These are phyloP conservation scores for Colletotrichum liriopes DNA, from an alignment of 2,329 filamentous ascomycete genomes.

Conservation along the genomic window DNA sequence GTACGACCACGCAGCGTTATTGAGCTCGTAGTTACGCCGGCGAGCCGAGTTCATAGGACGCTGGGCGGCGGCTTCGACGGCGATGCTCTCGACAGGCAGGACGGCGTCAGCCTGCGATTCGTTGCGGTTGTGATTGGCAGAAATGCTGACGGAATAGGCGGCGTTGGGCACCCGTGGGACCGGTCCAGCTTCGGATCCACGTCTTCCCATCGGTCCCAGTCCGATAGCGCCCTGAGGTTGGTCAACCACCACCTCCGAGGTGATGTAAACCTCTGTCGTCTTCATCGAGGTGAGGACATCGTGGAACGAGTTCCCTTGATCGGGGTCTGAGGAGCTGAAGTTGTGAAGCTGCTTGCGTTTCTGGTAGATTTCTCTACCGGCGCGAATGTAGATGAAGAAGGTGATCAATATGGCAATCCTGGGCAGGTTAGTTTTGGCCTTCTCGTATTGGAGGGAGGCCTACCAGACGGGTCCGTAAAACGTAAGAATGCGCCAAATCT, in stretches of 20 bases:
- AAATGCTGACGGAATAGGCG: constrained; percentile 63
- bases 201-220: constrained; percentile 52
- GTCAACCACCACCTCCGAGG: constrained; percentile 62
- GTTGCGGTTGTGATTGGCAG: constrained; percentile 50
- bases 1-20: constrained; percentile 78
- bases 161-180: constrained; percentile 25
- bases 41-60: constrained; percentile 50
- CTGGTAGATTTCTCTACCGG: constrained; percentile 77
- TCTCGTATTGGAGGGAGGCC: constrained; percentile 44
- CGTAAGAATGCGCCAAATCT: constrained; percentile 79
- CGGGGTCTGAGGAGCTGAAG: constrained; percentile 65
- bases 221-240: constrained; percentile 50
- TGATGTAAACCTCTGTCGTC: constrained; percentile 77
- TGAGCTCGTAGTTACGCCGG: constrained; percentile 66
- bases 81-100: constrained; percentile 49
- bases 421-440: constrained; percentile 39
- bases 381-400: constrained; percentile 76
- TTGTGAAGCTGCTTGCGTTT: constrained; percentile 75
- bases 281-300: constrained; percentile 66
- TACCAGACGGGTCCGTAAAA: constrained; percentile 84
- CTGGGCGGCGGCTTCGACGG: constrained; percentile 41
- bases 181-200: constrained; percentile 41
- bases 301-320: constrained; percentile 56
- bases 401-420: constrained; percentile 75
- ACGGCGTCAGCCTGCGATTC: constrained; percentile 48